Evolutionary conservation across 495 filamentous ascomycete species (phyloP).

Genomic region (Margaritispora aquatica): DNA sequence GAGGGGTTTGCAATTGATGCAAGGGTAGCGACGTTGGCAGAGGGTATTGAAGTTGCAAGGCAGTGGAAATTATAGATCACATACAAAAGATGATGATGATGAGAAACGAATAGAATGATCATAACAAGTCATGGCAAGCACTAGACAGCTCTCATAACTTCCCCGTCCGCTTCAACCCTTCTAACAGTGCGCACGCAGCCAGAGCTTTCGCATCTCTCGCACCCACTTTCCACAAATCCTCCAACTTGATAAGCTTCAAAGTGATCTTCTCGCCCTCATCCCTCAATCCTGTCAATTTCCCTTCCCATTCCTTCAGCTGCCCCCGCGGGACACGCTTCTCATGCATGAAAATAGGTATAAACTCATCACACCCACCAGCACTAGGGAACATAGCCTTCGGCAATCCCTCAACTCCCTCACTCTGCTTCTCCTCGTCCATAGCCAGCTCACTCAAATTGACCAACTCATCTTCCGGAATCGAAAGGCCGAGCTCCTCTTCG

Average conservation of each 20-base stretch:
- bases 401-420: conserved; percentile 41
- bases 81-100: not conserved
- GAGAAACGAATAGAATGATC: not conserved
- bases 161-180: conserved; percentile 48
- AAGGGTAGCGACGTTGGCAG: conserved; percentile 74
- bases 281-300: conserved; percentile 67
- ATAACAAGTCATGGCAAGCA: too few relatives aligned
- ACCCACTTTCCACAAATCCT: conserved; percentile 70
- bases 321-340: conserved; percentile 58
- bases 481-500: conserved; percentile 62
- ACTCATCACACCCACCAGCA: conserved; percentile 79
- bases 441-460: conserved; percentile 65
- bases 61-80: conserved; percentile 27
- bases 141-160: not conserved
- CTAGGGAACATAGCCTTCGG: conserved; percentile 67
- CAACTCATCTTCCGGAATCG: conserved; percentile 48
- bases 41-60: conserved; percentile 77
- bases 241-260: conserved; percentile 61
- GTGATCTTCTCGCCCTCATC: conserved; percentile 63
- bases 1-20: conserved; percentile 84
- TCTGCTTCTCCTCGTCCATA: conserved; percentile 23
- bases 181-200: conserved; percentile 69
- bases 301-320: conserved; percentile 62
- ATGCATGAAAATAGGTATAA: conserved; percentile 70
- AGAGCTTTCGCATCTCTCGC: conserved; percentile 73